Percentiles rank a stretch among this genome's conserved stretches.
phyloP scores from a whole-genome alignment of 768 basidiomycete genomes.

The Auricularia sp. region DNA sequence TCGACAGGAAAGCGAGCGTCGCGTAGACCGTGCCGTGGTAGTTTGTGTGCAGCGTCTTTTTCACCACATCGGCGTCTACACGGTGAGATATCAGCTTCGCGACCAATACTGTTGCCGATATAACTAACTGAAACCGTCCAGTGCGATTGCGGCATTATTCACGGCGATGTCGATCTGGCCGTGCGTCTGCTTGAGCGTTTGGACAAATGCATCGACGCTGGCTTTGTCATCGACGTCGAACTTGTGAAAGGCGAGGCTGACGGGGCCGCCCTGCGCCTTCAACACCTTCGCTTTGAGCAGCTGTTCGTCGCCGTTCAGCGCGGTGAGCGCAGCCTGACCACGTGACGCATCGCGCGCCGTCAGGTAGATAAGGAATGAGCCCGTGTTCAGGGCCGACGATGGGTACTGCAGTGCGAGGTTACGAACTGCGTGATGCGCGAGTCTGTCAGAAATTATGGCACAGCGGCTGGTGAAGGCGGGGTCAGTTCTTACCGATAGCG shows the following conservation, averaged over 20 bases:
- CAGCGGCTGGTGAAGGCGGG: not conserved
- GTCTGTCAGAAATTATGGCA: not conserved
- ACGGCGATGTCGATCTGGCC: constrained; percentile 14
- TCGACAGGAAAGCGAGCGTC: not conserved
- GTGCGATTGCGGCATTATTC: constrained; percentile 14
- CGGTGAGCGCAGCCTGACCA: not conserved
- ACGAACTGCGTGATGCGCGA: not conserved
- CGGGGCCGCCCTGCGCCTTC: not conserved
- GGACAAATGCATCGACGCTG: constrained; percentile 11
- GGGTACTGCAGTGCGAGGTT: not conserved
- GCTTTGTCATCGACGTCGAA: constrained; percentile 13
- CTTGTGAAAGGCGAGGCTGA: constrained; percentile 1
- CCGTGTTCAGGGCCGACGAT: not conserved
- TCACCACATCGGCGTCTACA: not conserved
- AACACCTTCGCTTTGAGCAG: not conserved
- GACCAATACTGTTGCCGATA: constrained; percentile 7
- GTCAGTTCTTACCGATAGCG: not conserved
- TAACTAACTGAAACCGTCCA: constrained; percentile 8
- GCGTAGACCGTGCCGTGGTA: not conserved
- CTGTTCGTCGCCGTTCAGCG: not conserved
- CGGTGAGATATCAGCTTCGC: not conserved
- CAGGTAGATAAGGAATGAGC: not conserved
- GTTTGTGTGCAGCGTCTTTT: not conserved
- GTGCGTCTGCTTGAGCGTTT: constrained; percentile 3
- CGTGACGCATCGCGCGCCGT: not conserved